Evolutionary conservation across 345 rosid genomes (phyloP), one percentile per base, ranked within the genome.

Genomic region (Camelina sativa): DNA sequence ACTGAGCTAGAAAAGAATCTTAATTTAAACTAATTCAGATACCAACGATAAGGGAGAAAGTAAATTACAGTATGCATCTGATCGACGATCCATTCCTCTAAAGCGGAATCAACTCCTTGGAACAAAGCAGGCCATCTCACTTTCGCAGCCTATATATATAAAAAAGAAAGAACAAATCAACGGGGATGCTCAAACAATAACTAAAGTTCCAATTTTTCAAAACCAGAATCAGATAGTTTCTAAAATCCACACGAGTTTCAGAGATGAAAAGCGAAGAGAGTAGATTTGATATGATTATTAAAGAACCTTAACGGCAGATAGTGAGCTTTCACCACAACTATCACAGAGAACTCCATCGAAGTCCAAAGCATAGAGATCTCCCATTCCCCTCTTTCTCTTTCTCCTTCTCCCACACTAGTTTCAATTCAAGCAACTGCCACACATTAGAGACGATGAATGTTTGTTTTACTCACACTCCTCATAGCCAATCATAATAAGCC

Each of bases 261-360:
- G 0, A 55, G 51, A 40, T 47, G 62, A 47, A 44, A n/a, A 69
- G 30, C 19, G 7, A 35, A 48, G 7, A 1, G 28, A 47, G 65
- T 13, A 62, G 16, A 25, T 25, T 11, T 15, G 47, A 25, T 25
- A 16, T 20, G 28, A 25, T 25, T 32, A 32, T 32, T 32, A 32
- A 6, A 6, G 25, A 38, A 87, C 98, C 97, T 91, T 94, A 75
- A 94, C 88, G 61, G 96, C 97, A 48, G 98, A 94, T 57, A 91
- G 86, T 30, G 98, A 87, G 85, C 96, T 94, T 76, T 91, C 98
- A 23, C 97, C 97, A 54, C 97, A 94, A 69, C 96, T 89, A 73
- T 91, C 97, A 69, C 97, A 94, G 75, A 94, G 81, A 77, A 94
- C 93, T 73, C 98, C 97, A 52, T 94, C 98, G 81, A 94, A 91